phyloP scores from a whole-genome alignment of 2,329 filamentous ascomycete species.

The Hymenotorrendiella dingleyae region DNA sequence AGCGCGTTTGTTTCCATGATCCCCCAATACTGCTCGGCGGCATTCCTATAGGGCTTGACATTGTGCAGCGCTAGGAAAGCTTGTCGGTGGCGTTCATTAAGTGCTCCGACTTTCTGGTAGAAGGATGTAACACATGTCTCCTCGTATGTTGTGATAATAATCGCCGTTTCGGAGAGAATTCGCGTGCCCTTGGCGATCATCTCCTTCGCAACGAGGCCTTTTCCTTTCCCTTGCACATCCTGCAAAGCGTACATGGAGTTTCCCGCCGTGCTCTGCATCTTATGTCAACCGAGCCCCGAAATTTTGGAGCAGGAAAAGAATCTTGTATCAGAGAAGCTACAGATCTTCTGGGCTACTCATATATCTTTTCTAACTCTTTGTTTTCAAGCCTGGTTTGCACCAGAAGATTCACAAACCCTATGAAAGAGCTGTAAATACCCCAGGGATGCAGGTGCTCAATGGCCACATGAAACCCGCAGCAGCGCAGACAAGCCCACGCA shows the following conservation, averaged over 20 bases:
- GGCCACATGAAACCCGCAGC: too few species aligned
- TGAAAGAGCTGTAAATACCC: too few species aligned
- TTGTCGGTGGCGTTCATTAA: conserved; percentile 7
- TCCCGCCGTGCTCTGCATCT: conserved; percentile 3
- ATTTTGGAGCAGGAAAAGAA: too few species aligned
- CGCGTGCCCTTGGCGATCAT: conserved; percentile 35
- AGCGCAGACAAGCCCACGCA: too few species aligned
- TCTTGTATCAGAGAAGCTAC: too few species aligned
- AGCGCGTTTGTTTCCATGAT: conserved; percentile 18
- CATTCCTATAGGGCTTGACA: conserved; percentile 5
- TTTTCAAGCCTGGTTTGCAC: too few species aligned
- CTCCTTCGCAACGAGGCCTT: conserved; percentile 34
- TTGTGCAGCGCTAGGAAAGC: conserved; percentile 15
- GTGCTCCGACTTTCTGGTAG: conserved; percentile 7
- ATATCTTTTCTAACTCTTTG: too few species aligned
- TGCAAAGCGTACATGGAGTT: conserved; percentile 18
- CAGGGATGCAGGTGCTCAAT: too few species aligned
- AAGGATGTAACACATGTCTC: not conserved
- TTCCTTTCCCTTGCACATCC: conserved; percentile 32
- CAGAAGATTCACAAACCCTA: too few species aligned
- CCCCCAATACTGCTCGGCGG: conserved; percentile 8
- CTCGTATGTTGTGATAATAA: conserved; percentile 25
- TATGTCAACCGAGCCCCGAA: too few species aligned
- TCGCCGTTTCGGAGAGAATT: conserved; percentile 35
- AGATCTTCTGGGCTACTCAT: too few species aligned